Evolutionary conservation across 305 asterid species (phyloP).

Genomic region (Caryopteris hybrid): DNA sequence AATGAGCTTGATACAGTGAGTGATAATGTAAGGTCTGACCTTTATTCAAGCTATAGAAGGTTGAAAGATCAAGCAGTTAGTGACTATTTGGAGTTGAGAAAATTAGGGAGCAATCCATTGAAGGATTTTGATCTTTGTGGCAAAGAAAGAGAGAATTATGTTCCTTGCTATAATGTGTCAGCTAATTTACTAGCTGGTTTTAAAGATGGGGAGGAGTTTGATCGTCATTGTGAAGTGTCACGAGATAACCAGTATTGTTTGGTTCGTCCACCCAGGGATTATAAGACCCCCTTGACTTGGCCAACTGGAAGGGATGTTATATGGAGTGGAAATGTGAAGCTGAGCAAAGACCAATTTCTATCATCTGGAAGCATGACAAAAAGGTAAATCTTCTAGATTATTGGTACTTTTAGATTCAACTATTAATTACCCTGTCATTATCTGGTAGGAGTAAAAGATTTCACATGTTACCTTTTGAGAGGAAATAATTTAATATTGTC

Average conservation of each 20-base stretch:
- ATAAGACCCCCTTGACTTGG: slow-evolving; percentile 93
- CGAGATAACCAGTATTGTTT: slow-evolving; percentile 57
- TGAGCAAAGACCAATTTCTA: slow-evolving; percentile 94
- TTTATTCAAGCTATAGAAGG: slow-evolving; percentile 62
- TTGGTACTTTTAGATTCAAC: background rate
- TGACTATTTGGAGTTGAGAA: slow-evolving; percentile 71
- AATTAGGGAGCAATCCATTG: slow-evolving; percentile 44
- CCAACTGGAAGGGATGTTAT: slow-evolving; percentile 88
- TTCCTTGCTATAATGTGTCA: slow-evolving; percentile 91
- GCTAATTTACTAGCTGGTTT: slow-evolving; percentile 75
- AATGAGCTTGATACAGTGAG: slow-evolving; percentile 48
- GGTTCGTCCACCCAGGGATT: slow-evolving; percentile 92
- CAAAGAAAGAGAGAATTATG: slow-evolving; percentile 81
- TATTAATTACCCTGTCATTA: slow-evolving; percentile 10
- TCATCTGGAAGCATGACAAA: slow-evolving; percentile 98
- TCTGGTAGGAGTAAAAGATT: background rate
- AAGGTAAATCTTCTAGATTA: slow-evolving; percentile 46
- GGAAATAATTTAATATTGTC: slow-evolving; percentile 16
- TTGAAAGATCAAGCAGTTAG: slow-evolving; percentile 64
- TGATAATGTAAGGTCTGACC: slow-evolving; percentile 41
- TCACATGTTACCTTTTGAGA: slow-evolving; percentile 4
- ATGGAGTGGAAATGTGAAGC: slow-evolving; percentile 96
- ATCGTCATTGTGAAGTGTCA: slow-evolving; percentile 83
- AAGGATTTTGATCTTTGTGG: slow-evolving; percentile 79
- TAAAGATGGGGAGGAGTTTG: slow-evolving; percentile 85